Base-by-base conservation (phyloP, 116 monocot species). In the Zostera marina region DNA sequence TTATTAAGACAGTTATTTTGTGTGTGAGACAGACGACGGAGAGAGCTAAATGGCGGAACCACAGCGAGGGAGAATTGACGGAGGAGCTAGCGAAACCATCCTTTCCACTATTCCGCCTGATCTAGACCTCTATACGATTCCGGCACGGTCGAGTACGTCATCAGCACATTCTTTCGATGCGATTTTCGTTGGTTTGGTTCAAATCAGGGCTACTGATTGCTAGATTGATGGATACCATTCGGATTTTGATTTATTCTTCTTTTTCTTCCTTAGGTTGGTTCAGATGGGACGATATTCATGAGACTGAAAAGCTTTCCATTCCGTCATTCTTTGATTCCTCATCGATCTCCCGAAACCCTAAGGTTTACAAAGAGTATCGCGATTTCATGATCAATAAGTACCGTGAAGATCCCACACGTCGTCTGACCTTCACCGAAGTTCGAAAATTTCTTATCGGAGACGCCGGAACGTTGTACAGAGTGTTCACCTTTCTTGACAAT, bases 321-420 rank as follows among this genome's bases (percentile, higher is more conserved):
- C 80, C 77, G 56, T 89, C 82, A 65, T 96, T 96, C 74, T 89
- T 96, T 70, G 82, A 82, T 26, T 75, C 77, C 5, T 65, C 66
- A 10, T 76, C 89, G 11, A 42, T 62, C 47, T 77, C 80, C 22
- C 63, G 78, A 45, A 96, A 78, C 72, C 82, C 85, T 40, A 89
- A 80, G 74, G 76, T 85, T 19, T 89, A 96, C 72, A 80, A 82
- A 73, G 89, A 96, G 51, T 96, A 89, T 66, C 85, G 96, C 46
- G 96, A 96, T 56, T 96, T 85, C 74, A 78, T 96, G 61, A 96
- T 96, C 66, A 72, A 59, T 72, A 82, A 78, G 74, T 96, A 78
- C 80, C 65, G 96, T 52, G 85, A 89, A 70, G 78, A 85, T 44
- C 67, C 82, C 11, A 48, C 73, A 47, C 62, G 72, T 22, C 59